Percentiles rank a stretch among this genome's conserved stretches.
Conservation (phyloP, 805 yeast species). For the Yarrowia keelungensis region DNA sequence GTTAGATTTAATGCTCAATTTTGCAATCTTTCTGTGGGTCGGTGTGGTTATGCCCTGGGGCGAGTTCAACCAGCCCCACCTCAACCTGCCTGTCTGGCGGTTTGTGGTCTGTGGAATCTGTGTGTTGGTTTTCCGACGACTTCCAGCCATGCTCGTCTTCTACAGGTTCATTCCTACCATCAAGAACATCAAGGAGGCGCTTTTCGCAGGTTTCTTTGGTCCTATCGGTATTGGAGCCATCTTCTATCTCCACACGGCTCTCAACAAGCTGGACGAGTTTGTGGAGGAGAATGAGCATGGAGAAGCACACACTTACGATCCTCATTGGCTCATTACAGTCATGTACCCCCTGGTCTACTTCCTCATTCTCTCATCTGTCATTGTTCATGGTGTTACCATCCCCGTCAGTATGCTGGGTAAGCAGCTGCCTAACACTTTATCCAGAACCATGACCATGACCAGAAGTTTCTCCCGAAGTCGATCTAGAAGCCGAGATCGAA, state of each 20-base stretch:
- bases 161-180: constrained; percentile 68
- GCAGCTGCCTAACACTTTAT: constrained; percentile 23
- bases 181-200: constrained; percentile 68
- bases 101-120: constrained; percentile 49
- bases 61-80: constrained; percentile 55
- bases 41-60: constrained; percentile 78
- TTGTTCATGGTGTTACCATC: constrained; percentile 67
- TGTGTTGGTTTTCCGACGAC: constrained; percentile 49
- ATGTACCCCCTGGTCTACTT: constrained; percentile 77
- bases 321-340: constrained; percentile 56
- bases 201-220: constrained; percentile 77
- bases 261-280: constrained; percentile 50
- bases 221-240: constrained; percentile 77
- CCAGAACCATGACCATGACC: constrained; percentile 2
- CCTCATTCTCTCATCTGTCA: constrained; percentile 69
- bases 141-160: constrained; percentile 53
- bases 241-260: constrained; percentile 60
- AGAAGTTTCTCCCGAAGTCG: constrained; percentile 6
- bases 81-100: constrained; percentile 48
- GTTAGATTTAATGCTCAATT: constrained; percentile 67
- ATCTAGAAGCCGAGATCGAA: constrained; percentile 1
- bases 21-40: constrained; percentile 71
- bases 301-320: constrained; percentile 33
- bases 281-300: constrained; percentile 31
- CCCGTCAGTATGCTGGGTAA: constrained; percentile 40